These are phyloP conservation scores for Ustilago hordei DNA, from an alignment of 1,284 basidiomycete genomes.

Conservation along the genomic window DNA sequence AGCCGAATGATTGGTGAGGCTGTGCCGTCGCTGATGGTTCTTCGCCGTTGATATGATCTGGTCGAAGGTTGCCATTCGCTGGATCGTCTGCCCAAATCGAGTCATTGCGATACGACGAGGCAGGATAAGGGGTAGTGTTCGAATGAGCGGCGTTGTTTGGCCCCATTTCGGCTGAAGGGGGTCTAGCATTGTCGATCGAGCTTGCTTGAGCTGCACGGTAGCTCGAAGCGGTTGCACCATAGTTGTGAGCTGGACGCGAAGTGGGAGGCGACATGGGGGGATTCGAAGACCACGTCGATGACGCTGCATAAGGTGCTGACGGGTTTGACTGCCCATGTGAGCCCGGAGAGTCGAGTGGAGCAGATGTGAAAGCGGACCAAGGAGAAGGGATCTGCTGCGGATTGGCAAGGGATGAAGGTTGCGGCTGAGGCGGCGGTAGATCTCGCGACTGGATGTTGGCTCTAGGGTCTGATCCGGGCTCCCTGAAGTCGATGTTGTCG, in stretches of 20 bases:
- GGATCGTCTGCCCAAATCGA: conserved; percentile 16
- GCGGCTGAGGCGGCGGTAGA: conserved; percentile 4
- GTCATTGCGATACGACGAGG: conserved; percentile 25
- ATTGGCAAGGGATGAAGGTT: conserved; percentile 1
- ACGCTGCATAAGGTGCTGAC: conserved; percentile 6
- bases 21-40: conserved; percentile 7
- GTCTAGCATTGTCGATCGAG: background rate
- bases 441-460: conserved; percentile 13
- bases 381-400: conserved; percentile 15
- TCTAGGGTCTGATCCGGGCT: background rate
- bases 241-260: conserved; percentile 15
- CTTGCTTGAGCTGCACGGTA: conserved; percentile 4
- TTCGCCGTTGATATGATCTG: conserved; percentile 1
- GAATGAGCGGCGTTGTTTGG: conserved; percentile 2
- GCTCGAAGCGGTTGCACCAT: conserved; percentile 1
- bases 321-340: background rate
- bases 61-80: conserved; percentile 8
- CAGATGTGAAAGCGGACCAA: conserved; percentile 15
- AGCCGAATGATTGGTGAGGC: conserved; percentile 23
- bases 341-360: conserved; percentile 5
- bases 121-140: conserved; percentile 7
- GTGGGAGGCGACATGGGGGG: conserved; percentile 29
- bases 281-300: conserved; percentile 19
- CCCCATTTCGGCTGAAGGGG: conserved; percentile 1
- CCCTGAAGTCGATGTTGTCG: background rate